Evolutionary conservation across 2,329 filamentous ascomycete species (phyloP).

Genomic region (Trichoderma guizhouense): DNA sequence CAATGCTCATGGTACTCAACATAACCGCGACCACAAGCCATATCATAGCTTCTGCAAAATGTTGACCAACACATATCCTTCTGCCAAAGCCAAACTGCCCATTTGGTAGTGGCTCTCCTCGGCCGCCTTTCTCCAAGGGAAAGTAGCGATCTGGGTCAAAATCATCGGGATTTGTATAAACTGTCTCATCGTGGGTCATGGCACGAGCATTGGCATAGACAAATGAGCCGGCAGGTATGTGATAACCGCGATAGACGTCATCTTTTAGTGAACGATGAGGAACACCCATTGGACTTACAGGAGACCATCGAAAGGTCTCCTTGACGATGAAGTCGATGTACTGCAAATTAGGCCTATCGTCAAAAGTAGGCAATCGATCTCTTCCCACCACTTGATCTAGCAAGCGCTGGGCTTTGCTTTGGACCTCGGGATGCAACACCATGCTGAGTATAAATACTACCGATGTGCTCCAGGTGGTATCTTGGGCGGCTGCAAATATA

Average conservation of each 20-base stretch:
- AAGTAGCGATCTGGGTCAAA: constrained; percentile 48
- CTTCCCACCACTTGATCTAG: constrained; percentile 47
- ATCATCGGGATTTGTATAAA: constrained; percentile 40
- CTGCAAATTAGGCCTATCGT: constrained; percentile 41
- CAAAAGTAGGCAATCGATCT: constrained; percentile 43
- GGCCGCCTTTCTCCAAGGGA: constrained; percentile 33
- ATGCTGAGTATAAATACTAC: constrained; percentile 45
- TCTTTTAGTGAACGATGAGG: constrained; percentile 54
- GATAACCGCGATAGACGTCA: constrained; percentile 54
- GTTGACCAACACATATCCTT: constrained; percentile 48
- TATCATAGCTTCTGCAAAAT: constrained; percentile 45
- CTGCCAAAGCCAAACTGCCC: constrained; percentile 53
- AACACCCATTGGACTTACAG: constrained; percentile 48
- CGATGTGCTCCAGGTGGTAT: constrained; percentile 44
- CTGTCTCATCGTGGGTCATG: constrained; percentile 41
- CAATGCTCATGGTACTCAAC: constrained; percentile 37
- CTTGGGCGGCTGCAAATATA: constrained; percentile 46
- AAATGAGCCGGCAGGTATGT: constrained; percentile 52
- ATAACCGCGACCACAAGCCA: constrained; percentile 41
- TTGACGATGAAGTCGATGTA: constrained; percentile 47
- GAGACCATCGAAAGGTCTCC: constrained; percentile 44
- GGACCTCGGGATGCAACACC: constrained; percentile 41
- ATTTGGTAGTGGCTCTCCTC: constrained; percentile 43
- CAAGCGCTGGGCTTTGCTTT: constrained; percentile 44
- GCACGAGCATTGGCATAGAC: constrained; percentile 43